Evolutionary conservation across 1,284 basidiomycete genomes (phyloP).

Genomic region (Macrocybe sp.): DNA sequence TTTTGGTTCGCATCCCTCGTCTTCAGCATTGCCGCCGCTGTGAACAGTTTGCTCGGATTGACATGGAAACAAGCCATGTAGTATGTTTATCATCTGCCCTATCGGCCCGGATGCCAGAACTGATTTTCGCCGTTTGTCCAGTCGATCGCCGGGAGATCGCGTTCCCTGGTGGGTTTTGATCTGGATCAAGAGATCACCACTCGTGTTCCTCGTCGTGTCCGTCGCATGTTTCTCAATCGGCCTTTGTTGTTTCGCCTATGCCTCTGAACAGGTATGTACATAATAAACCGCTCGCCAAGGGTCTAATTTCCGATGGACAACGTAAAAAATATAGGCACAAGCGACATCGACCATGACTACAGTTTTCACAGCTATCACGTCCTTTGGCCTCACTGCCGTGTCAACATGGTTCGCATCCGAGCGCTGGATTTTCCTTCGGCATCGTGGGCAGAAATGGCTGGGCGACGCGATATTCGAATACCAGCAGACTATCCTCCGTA

Average conservation of each 20-base stretch:
- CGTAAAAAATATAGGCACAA: slow-evolving; percentile 34
- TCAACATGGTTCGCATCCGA: slow-evolving; percentile 76
- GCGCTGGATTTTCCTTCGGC: slow-evolving; percentile 63
- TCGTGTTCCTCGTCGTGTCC: slow-evolving; percentile 68
- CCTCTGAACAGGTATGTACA: slow-evolving; percentile 48
- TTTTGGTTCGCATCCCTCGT: slow-evolving; percentile 75
- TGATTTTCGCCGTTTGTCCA: slow-evolving; percentile 14
- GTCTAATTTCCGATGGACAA: slow-evolving; percentile 4
- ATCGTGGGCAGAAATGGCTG: slow-evolving; percentile 72
- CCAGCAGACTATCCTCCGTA: slow-evolving; percentile 35
- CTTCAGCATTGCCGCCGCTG: slow-evolving; percentile 71
- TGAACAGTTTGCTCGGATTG: slow-evolving; percentile 66
- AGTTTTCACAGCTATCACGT: slow-evolving; percentile 68
- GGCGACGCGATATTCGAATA: slow-evolving; percentile 58
- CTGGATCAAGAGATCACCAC: slow-evolving; percentile 75
- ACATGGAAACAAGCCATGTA: slow-evolving; percentile 80
- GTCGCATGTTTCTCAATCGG: slow-evolving; percentile 70
- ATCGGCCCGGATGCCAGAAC: slow-evolving; percentile 1
- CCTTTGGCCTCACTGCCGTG: slow-evolving; percentile 69
- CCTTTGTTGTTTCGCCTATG: slow-evolving; percentile 61
- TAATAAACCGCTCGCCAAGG: slow-evolving; percentile 4
- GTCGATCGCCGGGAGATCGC: slow-evolving; percentile 48
- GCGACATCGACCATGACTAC: slow-evolving; percentile 69
- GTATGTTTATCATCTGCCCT: slow-evolving; percentile 37
- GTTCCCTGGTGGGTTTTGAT: slow-evolving; percentile 80